These are phyloP conservation scores for Batrachochytrium dendrobatidis DNA, from an alignment of 371 early-diverging fungal species.

Conservation along the genomic window DNA sequence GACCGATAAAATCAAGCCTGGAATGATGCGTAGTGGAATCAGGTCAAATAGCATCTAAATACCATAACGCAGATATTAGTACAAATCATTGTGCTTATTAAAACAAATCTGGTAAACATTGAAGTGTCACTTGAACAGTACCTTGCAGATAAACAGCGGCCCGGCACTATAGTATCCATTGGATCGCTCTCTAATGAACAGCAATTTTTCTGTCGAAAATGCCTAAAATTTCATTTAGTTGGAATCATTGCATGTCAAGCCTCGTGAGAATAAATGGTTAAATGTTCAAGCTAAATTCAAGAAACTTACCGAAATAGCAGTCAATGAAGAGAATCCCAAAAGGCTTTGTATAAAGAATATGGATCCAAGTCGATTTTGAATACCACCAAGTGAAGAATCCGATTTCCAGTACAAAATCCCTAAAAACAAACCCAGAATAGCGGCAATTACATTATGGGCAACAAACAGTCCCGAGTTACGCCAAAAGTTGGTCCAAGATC, in stretches of 20 bases:
- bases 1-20: slow-evolving; percentile 71
- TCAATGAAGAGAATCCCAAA: slow-evolving; percentile 71
- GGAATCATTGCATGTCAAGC: neutral
- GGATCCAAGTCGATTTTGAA: slow-evolving; percentile 80
- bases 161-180: slow-evolving; percentile 77
- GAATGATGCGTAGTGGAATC: slow-evolving; percentile 69
- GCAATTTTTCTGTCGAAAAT: slow-evolving; percentile 61
- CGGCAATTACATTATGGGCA: neutral
- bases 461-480: slow-evolving; percentile 1
- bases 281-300: too few relatives aligned
- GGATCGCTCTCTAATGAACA: slow-evolving; percentile 77
- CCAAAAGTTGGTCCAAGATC: neutral
- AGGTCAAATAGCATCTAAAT: slow-evolving; percentile 67
- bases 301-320: slow-evolving; percentile 50
- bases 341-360: slow-evolving; percentile 77
- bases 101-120: slow-evolving; percentile 1
- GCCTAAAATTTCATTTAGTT: too few relatives aligned
- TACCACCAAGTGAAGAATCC: slow-evolving; percentile 51
- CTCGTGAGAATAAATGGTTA: neutral
- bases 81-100: neutral
- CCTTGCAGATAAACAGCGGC: slow-evolving; percentile 63
- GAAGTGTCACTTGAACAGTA: too few relatives aligned
- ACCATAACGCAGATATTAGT: neutral
- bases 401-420: neutral
- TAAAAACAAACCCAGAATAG: neutral